A percentile compares a stretch with the other conserved stretches of the same genome.
Evolutionary conservation across 495 filamentous ascomycete genomes (phyloP).

Genomic region (Trypethelium eluteriae): DNA sequence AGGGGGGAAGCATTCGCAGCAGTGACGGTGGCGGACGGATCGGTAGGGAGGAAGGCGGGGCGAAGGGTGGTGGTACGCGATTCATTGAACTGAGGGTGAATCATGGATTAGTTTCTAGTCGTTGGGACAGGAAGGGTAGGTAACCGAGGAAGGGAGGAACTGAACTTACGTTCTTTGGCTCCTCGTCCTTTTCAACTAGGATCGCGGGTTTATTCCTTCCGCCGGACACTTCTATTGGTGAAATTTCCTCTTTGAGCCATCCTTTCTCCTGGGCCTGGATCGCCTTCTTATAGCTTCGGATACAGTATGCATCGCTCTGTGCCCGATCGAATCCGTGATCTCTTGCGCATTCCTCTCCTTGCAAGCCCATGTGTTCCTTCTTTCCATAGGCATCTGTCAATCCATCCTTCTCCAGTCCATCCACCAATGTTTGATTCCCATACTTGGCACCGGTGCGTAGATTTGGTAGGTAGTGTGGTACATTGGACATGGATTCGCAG

Average conservation of each 20-base stretch:
- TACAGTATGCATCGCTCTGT: conserved; percentile 87
- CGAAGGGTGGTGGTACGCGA: conserved; percentile 79
- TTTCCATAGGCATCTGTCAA: conserved; percentile 78
- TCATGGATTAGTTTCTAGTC: neutral
- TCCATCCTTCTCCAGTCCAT: conserved; percentile 87
- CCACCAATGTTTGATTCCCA: conserved; percentile 75
- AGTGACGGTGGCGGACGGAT: conserved; percentile 75
- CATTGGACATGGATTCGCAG: conserved; percentile 95
- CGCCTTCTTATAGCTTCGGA: conserved; percentile 82
- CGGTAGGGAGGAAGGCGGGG: conserved; percentile 67
- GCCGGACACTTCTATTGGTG: conserved; percentile 77
- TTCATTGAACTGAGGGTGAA: conserved; percentile 61
- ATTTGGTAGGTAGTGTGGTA: conserved; percentile 88
- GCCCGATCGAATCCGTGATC: conserved; percentile 76
- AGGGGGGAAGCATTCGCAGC: conserved; percentile 96
- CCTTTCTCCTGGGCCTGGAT: conserved; percentile 74
- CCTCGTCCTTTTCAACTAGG: conserved; percentile 77
- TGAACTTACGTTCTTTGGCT: conserved; percentile 93
- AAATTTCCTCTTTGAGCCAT: conserved; percentile 75
- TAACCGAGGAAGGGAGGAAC: conserved; percentile 55
- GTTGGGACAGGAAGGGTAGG: conserved; percentile 12
- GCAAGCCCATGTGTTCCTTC: conserved; percentile 89
- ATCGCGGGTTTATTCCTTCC: conserved; percentile 83
- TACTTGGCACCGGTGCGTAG: conserved; percentile 81
- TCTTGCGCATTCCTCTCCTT: conserved; percentile 81